Percentiles rank a stretch among this genome's conserved stretches.
Evolutionary conservation across 495 filamentous ascomycete species (phyloP).

Genomic region (Podospora anserina): DNA sequence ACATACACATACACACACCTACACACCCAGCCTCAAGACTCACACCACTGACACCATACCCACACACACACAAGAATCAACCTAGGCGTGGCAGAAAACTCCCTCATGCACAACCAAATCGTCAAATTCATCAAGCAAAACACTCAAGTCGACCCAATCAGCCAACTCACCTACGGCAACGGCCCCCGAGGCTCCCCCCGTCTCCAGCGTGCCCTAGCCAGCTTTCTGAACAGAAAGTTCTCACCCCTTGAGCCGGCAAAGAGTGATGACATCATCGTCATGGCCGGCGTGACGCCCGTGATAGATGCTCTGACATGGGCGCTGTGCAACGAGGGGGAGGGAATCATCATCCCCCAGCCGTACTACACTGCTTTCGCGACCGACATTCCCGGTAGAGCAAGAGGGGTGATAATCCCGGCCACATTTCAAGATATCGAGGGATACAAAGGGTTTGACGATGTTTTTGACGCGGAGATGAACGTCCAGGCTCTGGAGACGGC

Average conservation of each 20-base stretch:
- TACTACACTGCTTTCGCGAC: slow-evolving; percentile 29
- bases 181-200: slow-evolving; percentile 27
- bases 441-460: slow-evolving; percentile 36
- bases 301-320: slow-evolving; percentile 32
- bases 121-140: slow-evolving; percentile 24
- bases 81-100: slow-evolving; percentile 25
- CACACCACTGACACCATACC: too few species aligned
- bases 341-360: slow-evolving; percentile 31
- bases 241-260: slow-evolving; percentile 15
- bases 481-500: slow-evolving; percentile 32
- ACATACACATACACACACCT: background rate
- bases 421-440: slow-evolving; percentile 42
- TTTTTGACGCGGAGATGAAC: slow-evolving; percentile 33
- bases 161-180: slow-evolving; percentile 33
- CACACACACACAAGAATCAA: slow-evolving; percentile 16
- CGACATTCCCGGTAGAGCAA: slow-evolving; percentile 25
- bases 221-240: slow-evolving; percentile 31
- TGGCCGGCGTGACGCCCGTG: slow-evolving; percentile 30
- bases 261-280: slow-evolving; percentile 27
- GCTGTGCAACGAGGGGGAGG: slow-evolving; percentile 32
- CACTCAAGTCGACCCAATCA: slow-evolving; percentile 15
- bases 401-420: slow-evolving; percentile 37
- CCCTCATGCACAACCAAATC: slow-evolving; percentile 22
- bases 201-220: slow-evolving; percentile 27
- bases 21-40: background rate